These are phyloP conservation scores for Colletotrichum tamarilloi DNA, from an alignment of 2,329 filamentous ascomycete species.

Conservation along the genomic window DNA sequence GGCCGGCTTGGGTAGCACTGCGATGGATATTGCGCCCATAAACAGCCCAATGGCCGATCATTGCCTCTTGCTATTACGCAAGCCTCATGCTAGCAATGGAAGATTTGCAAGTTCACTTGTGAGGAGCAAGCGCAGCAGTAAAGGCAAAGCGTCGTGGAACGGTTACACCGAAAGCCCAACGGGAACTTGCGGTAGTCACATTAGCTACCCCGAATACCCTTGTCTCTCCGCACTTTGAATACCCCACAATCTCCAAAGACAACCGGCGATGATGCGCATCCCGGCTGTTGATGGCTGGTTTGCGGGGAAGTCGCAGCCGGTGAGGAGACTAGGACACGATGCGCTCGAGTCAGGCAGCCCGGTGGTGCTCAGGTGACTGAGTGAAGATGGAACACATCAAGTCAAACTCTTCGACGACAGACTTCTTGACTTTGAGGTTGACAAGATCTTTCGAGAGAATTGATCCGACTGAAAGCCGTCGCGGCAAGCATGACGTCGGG, in stretches of 20 bases:
- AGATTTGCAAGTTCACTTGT: not conserved
- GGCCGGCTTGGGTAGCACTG: slow-evolving; percentile 25
- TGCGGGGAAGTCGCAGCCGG: slow-evolving; percentile 33
- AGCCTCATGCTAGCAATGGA: not conserved
- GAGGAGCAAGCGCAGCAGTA: slow-evolving; percentile 15
- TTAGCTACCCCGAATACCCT: slow-evolving; percentile 22
- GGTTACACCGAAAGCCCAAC: slow-evolving; percentile 17
- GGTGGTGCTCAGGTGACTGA: not conserved
- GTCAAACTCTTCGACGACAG: not conserved
- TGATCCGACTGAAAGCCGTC: not conserved
- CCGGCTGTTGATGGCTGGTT: slow-evolving; percentile 1
- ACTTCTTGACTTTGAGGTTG: not conserved
- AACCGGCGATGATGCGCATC: slow-evolving; percentile 18
- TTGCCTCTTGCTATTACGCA: slow-evolving; percentile 8
- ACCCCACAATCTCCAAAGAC: slow-evolving; percentile 25
- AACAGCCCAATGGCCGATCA: slow-evolving; percentile 5
- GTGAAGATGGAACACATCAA: not conserved
- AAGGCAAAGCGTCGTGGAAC: slow-evolving; percentile 11
- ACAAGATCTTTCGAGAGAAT: not conserved
- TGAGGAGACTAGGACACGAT: not conserved
- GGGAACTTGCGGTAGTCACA: not conserved
- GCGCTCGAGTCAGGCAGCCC: not conserved
- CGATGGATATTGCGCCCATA: not conserved
- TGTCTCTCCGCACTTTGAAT: slow-evolving; percentile 28
- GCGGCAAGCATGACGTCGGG: not conserved